Evolutionary conservation across 805 yeast genomes (phyloP), one percentile per base, ranked within the genome.

Genomic region (Teunomyces tritomae): DNA sequence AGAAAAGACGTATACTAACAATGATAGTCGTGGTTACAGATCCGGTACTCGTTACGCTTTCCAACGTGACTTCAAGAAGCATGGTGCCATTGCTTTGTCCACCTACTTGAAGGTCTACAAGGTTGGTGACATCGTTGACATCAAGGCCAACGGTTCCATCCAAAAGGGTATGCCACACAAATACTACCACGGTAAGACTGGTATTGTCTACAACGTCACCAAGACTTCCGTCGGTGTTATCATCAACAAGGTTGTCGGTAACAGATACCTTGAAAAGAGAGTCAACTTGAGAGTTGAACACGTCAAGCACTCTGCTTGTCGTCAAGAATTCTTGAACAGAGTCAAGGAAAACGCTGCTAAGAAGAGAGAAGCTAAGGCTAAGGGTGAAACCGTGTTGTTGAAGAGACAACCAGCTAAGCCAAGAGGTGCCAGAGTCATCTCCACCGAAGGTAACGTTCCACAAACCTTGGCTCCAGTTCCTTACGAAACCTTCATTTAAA

Each of bases 131-230:
- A 92, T 94, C 68, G 99, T 94, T 71, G 99, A 94, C 79, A 91
- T 94, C 84, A 92, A 89, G 82, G 99, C 95, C 77, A 94, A 94
- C 77, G 97, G 97, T 84, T 83, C 99, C 64, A 83, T 91, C 84
- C 98, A 94, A 77, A 91, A 92, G 87, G 97, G 98, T 89, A 89
- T 94, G 97, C 99, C 99, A 77, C 96, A 89, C 90, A 94, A 94
- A 84, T 91, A 83, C 87, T 94, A 94, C 97, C 97, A 94, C 85
- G 99, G 99, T 80, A 94, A 91, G 86, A 94, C 99, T 63, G 99
- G 99, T 86, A 89, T 94, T 67, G 84, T 94, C 62, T 94, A 84
- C 96, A 94, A 94, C 85, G 95, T 94, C 64, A 92, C 99, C 87
- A 94, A 89, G 85, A 79, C 96, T 57, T 82, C 99, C 59, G 98